These are phyloP conservation scores for Serendipita sp. DNA, from an alignment of 768 basidiomycete species.

Conservation along the genomic window DNA sequence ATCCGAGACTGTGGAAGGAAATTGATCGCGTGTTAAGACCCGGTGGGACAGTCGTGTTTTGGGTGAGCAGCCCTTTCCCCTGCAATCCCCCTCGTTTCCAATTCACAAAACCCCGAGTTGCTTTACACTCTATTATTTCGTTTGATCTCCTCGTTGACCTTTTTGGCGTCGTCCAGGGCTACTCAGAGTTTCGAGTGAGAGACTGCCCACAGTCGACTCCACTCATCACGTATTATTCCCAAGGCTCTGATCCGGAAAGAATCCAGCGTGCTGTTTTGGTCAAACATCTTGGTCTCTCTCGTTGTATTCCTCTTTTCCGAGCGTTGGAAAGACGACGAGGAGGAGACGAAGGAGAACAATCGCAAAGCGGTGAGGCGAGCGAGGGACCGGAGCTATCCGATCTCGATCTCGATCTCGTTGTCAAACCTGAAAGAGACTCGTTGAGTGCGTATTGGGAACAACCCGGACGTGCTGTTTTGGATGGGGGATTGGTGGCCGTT, in stretches of 20 bases:
- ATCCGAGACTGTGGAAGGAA: constrained; percentile 55
- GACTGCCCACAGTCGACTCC: constrained; percentile 40
- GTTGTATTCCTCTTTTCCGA: too few relatives aligned
- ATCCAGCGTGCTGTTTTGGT: too few relatives aligned
- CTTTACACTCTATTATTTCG: too few relatives aligned
- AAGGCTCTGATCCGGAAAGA: constrained; percentile 24
- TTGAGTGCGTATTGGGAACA: constrained; percentile 67
- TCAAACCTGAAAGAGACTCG: constrained; percentile 17
- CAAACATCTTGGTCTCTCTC: too few relatives aligned
- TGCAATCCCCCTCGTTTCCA: neutral
- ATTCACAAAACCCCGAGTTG: too few relatives aligned
- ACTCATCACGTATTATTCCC: constrained; percentile 45
- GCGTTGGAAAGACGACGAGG: too few relatives aligned
- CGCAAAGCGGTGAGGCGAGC: too few relatives aligned
- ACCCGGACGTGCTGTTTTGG: constrained; percentile 63
- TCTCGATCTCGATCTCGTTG: neutral
- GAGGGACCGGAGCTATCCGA: neutral
- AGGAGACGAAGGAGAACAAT: too few relatives aligned
- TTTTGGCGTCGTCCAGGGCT: too few relatives aligned
- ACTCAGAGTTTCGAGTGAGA: constrained; percentile 61
- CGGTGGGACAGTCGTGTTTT: constrained; percentile 55
- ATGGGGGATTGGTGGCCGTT: constrained; percentile 53
- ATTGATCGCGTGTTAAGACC: constrained; percentile 40
- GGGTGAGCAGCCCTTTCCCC: constrained; percentile 32
- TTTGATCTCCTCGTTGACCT: too few relatives aligned